phyloP scores from a whole-genome alignment of 805 yeast species.

The Kodamaea leandrae region DNA sequence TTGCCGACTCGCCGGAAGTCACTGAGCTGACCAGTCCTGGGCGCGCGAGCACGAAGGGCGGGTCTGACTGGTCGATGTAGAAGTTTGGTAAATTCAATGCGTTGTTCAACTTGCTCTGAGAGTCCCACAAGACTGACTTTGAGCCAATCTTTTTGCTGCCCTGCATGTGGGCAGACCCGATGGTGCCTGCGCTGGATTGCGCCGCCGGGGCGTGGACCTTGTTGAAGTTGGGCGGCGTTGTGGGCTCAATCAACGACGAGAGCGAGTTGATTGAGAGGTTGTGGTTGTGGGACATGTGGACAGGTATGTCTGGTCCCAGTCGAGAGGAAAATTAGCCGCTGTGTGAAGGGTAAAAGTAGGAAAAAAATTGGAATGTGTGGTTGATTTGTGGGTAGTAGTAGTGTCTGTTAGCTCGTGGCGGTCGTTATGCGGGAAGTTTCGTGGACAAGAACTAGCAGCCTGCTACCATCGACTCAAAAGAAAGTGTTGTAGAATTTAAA shows the following conservation, averaged over 20 bases:
- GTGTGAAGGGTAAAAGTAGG: neutral
- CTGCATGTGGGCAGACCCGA: constrained; percentile 5
- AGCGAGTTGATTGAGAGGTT: constrained; percentile 44
- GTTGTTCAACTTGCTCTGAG: constrained; percentile 23
- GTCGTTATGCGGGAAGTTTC: neutral
- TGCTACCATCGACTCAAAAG: constrained; percentile 4
- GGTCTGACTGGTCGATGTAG: constrained; percentile 18
- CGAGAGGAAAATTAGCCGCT: neutral
- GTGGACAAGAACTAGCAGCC: neutral
- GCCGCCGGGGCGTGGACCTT: neutral
- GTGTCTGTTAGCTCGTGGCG: too few species aligned
- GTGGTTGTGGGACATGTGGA: constrained; percentile 24
- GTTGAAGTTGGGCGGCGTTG: constrained; percentile 43
- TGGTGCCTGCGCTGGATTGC: neutral
- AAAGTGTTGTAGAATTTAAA: constrained; percentile 4
- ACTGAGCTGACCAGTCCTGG: constrained; percentile 5
- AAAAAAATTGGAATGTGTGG: neutral
- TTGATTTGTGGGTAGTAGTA: neutral
- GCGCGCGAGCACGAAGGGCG: constrained; percentile 1
- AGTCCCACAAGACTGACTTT: constrained; percentile 31
- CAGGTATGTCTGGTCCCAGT: neutral
- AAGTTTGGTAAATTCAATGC: constrained; percentile 29
- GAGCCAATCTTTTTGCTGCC: constrained; percentile 8
- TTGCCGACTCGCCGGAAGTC: constrained; percentile 4
- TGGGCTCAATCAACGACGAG: constrained; percentile 47